phyloP scores from a whole-genome alignment of 2,329 filamentous ascomycete genomes.

The Fusarium illudens region DNA sequence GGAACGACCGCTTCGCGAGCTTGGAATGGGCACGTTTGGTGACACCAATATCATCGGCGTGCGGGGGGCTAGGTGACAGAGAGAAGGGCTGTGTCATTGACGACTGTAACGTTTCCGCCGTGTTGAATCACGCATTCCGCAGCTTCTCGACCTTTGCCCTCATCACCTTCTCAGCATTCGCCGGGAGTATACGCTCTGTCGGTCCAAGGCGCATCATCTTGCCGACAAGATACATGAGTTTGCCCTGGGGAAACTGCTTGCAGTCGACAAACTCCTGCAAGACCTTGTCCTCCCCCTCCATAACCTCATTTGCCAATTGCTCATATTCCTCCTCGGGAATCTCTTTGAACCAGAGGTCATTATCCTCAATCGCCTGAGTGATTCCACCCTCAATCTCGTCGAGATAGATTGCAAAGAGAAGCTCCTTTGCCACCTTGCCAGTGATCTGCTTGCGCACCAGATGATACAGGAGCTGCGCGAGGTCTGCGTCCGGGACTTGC shows the following conservation, averaged over 20 bases:
- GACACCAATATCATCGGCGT: slow-evolving; percentile 27
- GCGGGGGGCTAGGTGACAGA: slow-evolving; percentile 20
- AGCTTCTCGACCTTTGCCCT: slow-evolving; percentile 43
- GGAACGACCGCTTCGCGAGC: slow-evolving; percentile 10
- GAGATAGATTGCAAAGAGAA: slow-evolving; percentile 62
- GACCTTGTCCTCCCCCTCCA: slow-evolving; percentile 57
- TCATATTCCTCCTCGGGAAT: slow-evolving; percentile 58
- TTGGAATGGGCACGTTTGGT: slow-evolving; percentile 18
- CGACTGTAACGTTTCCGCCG: slow-evolving; percentile 9
- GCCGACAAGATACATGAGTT: slow-evolving; percentile 68
- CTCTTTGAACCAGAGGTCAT: slow-evolving; percentile 64
- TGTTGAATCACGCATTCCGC: slow-evolving; percentile 23
- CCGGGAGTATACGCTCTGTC: slow-evolving; percentile 64
- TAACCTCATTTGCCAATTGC: slow-evolving; percentile 54
- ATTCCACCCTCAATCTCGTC: slow-evolving; percentile 56
- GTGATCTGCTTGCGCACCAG: slow-evolving; percentile 61
- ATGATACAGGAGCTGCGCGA: slow-evolving; percentile 61
- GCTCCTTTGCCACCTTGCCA: slow-evolving; percentile 65
- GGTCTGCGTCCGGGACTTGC: slow-evolving; percentile 55
- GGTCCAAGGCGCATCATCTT: slow-evolving; percentile 65
- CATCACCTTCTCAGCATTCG: slow-evolving; percentile 59
- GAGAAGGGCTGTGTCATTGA: slow-evolving; percentile 19
- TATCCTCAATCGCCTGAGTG: slow-evolving; percentile 54
- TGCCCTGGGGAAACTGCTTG: slow-evolving; percentile 62
- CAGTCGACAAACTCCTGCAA: slow-evolving; percentile 56